Evolutionary conservation across 306 rosid species (phyloP).

Genomic region (Vachellia collinsii): DNA sequence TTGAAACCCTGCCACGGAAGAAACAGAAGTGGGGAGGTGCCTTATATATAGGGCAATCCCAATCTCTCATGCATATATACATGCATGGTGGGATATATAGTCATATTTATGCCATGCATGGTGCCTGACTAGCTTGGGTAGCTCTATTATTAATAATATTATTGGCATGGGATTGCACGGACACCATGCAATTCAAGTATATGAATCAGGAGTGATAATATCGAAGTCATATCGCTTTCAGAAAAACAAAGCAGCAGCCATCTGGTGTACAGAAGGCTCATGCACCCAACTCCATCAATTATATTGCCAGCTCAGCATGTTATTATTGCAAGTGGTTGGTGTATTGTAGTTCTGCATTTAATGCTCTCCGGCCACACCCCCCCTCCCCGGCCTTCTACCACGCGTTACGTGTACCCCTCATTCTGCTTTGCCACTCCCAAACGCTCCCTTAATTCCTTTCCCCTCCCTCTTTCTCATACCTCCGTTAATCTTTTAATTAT

Average conservation of each 20-base stretch:
- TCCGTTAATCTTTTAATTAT: too few relatives aligned
- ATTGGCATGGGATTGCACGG: slow-evolving; percentile 29
- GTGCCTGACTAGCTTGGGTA: neutral
- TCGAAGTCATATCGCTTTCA: slow-evolving; percentile 4
- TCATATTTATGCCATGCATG: neutral
- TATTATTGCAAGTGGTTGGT: slow-evolving; percentile 54
- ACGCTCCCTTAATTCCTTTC: neutral
- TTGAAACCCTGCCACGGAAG: slow-evolving; percentile 47
- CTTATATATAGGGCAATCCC: slow-evolving; percentile 54
- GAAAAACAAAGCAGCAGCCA: slow-evolving; percentile 17
- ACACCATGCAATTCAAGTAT: slow-evolving; percentile 2
- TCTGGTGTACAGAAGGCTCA: slow-evolving; percentile 36
- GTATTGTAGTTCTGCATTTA: slow-evolving; percentile 47
- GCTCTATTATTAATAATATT: neutral
- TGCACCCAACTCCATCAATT: slow-evolving; percentile 39
- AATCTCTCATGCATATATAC: slow-evolving; percentile 35
- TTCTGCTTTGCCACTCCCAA: slow-evolving; percentile 14
- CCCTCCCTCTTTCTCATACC: too few relatives aligned
- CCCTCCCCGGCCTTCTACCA: slow-evolving; percentile 19
- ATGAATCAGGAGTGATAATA: slow-evolving; percentile 22
- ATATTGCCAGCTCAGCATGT: slow-evolving; percentile 44
- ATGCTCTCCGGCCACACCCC: slow-evolving; percentile 21
- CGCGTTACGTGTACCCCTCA: slow-evolving; percentile 35
- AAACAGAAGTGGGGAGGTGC: slow-evolving; percentile 5
- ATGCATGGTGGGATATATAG: neutral